Evolutionary conservation across 208 protist species (phyloP), one percentile per base, ranked within the genome.

Genomic region (Crithidia mellificae): DNA sequence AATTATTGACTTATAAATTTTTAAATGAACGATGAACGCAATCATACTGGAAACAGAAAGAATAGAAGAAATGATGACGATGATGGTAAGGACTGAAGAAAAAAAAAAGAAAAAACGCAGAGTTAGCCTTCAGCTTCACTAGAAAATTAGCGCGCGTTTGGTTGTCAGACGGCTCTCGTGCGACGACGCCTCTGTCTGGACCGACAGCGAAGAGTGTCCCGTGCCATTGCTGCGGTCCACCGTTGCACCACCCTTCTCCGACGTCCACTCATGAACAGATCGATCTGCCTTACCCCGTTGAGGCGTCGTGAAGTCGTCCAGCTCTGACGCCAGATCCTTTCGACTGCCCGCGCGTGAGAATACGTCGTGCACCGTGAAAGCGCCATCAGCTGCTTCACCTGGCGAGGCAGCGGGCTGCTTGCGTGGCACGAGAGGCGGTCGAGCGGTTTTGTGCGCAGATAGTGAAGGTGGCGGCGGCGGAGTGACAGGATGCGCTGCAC

Each of bases 141-240:
- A 62, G 27, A 62, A 62, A 11, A 62, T 50, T 2, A 62, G 56
- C 12, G 56, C 39, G 41, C 56, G 56, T 19, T 62, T 62, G 6
- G 56, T 62, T 9, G 39, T 36, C 2, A 50, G 17, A 41, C 24
- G 41, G 8, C 36, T 50, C 12, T 62, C 56, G 12, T 50, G 56
- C 12, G 56, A 32, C 27, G 56, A 62, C 39, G 24, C n/a, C n/a
- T n/a, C 41, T 38, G 39, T 38, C 27, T 8, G 32, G 15, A 62
- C 11, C 15, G 56, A 62, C 6, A 22, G 41, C 1, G 41, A 36
- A 11, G 57, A 52, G 57, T 32, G 41, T 4, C 6, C 25, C 2
- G 43, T 53, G 17, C 39, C 59, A 32, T 32, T 65, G 32, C 59
- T 55, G 15, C 32, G 27, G 0, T 65, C 46, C 30, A 55, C 32